Percentiles rank a stretch among this genome's conserved stretches.
These are phyloP conservation scores for Penicillium lividum DNA, from an alignment of 495 filamentous ascomycete genomes.

Conservation along the genomic window DNA sequence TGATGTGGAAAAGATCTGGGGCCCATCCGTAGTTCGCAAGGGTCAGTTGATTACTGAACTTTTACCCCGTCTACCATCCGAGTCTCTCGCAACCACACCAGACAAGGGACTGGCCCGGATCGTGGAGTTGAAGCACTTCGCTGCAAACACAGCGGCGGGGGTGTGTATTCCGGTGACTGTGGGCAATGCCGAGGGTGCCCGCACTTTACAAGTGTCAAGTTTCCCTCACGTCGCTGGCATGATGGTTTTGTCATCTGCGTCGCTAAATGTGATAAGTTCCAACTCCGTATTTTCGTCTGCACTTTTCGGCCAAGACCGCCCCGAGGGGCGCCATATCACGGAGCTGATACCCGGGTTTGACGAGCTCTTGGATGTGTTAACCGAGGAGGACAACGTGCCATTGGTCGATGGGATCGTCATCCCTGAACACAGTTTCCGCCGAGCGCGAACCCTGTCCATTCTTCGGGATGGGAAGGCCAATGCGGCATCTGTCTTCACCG, in stretches of 20 bases:
- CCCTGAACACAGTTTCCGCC: conserved; percentile 91
- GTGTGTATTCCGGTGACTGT: conserved; percentile 80
- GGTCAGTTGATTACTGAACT: conserved; percentile 74
- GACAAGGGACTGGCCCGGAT: conserved; percentile 72
- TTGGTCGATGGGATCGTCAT: conserved; percentile 94
- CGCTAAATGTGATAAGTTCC: conserved; percentile 79
- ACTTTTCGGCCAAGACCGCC: conserved; percentile 82
- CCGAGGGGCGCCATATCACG: conserved; percentile 75
- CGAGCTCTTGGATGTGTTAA: conserved; percentile 73
- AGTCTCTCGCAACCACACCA: conserved; percentile 59
- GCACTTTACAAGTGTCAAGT: conserved; percentile 78
- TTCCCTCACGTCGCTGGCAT: conserved; percentile 98
- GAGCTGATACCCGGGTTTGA: conserved; percentile 87
- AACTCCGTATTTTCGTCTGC: conserved; percentile 93
- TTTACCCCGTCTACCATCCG: conserved; percentile 78
- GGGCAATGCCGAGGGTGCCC: conserved; percentile 61
- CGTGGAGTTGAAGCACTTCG: conserved; percentile 71
- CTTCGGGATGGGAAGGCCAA: conserved; percentile 74
- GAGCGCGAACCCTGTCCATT: conserved; percentile 79
- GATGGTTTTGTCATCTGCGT: conserved; percentile 78
- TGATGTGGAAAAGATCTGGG: conserved; percentile 76
- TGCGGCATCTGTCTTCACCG: conserved; percentile 73
- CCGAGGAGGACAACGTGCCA: conserved; percentile 79
- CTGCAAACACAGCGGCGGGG: conserved; percentile 69
- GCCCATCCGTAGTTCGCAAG: conserved; percentile 60